Evolutionary conservation across 306 rosid genomes (phyloP).

Genomic region (Abrus pulchellus): DNA sequence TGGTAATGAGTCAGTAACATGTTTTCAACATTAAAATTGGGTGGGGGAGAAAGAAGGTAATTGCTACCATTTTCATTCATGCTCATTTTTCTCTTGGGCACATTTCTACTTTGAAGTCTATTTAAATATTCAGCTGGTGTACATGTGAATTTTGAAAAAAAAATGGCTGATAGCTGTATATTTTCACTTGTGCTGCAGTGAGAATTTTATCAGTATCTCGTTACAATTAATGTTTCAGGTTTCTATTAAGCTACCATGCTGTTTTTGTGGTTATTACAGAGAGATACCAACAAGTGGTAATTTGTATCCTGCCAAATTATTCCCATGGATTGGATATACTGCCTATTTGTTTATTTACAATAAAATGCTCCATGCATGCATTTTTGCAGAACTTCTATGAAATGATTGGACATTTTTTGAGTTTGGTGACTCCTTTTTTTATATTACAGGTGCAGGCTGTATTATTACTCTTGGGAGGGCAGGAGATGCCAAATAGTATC

Average conservation of each 20-base stretch:
- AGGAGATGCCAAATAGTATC: constrained; percentile 52
- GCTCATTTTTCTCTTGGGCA: background rate
- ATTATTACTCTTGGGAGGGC: constrained; percentile 69
- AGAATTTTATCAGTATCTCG: background rate
- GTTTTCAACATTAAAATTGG: background rate
- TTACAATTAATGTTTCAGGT: background rate
- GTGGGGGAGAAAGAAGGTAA: background rate
- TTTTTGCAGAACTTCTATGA: background rate
- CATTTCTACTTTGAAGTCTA: background rate
- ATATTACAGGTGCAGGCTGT: constrained; percentile 81
- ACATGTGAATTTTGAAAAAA: background rate
- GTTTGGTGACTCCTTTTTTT: constrained; percentile 10
- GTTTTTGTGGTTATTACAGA: background rate
- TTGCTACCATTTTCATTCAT: background rate
- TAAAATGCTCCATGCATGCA: background rate
- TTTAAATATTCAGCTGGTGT: background rate
- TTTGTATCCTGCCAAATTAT: constrained; percentile 5
- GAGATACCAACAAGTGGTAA: background rate
- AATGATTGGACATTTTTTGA: background rate
- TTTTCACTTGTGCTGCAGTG: background rate
- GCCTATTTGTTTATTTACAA: background rate
- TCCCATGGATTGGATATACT: constrained; percentile 1
- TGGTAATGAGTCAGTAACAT: background rate
- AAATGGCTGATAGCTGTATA: background rate
- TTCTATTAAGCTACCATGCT: background rate